Conservation (phyloP, 345 rosid species). For the Rhodamnia argentea region DNA sequence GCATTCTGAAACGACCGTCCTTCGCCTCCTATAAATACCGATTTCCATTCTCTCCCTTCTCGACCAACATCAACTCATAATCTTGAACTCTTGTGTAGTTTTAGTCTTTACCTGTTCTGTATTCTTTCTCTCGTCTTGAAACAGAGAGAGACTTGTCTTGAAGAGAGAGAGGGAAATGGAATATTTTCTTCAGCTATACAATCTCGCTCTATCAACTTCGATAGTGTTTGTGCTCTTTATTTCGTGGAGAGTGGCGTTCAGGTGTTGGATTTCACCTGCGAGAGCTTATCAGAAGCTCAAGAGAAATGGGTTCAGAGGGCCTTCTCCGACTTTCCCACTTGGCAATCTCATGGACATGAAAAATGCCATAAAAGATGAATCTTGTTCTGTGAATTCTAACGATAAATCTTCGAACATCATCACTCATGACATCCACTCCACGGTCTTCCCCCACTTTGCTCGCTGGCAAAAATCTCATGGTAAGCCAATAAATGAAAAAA, state of each 20-base stretch:
- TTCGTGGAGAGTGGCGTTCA: constrained; percentile 24
- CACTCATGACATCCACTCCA: constrained; percentile 75
- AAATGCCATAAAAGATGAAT: constrained; percentile 6
- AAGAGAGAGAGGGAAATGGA: not conserved
- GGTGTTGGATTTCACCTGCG: constrained; percentile 58
- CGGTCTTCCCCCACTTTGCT: constrained; percentile 71
- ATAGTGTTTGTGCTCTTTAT: constrained; percentile 12
- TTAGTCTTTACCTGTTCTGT: not conserved
- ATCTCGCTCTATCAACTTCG: not conserved
- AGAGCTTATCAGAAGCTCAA: constrained; percentile 39
- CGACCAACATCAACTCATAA: not conserved
- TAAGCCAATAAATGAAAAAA: not conserved
- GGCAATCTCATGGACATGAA: constrained; percentile 70
- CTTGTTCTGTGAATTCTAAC: constrained; percentile 9
- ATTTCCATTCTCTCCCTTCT: not conserved
- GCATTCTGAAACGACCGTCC: not conserved
- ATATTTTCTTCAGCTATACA: constrained; percentile 10
- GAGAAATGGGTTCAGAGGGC: constrained; percentile 65
- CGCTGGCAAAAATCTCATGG: constrained; percentile 77
- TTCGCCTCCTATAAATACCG: constrained; percentile 29
- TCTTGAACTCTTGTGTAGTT: not conserved
- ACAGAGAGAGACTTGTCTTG: not conserved
- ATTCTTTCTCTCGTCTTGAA: not conserved
- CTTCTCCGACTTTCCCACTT: constrained; percentile 67
- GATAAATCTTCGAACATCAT: constrained; percentile 1